Conservation (phyloP, 768 basidiomycete genomes). For the Collybia sordida region DNA sequence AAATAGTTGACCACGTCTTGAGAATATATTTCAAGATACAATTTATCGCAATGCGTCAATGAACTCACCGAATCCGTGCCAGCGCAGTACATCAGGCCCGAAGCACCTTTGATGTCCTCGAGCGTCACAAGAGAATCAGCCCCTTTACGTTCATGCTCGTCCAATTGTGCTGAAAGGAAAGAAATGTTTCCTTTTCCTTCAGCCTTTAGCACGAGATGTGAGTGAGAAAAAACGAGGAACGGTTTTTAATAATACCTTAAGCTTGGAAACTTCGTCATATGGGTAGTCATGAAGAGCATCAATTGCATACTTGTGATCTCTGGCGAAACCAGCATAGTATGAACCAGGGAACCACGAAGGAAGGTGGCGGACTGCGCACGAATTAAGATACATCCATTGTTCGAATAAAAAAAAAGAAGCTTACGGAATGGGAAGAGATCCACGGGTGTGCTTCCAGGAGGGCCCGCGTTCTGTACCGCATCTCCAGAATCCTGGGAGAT, state of each 20-base stretch:
- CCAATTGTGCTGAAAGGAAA: slow-evolving; percentile 8
- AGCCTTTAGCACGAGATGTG: background rate
- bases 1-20: slow-evolving; percentile 29
- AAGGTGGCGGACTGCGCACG: slow-evolving; percentile 32
- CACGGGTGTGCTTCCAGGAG: slow-evolving; percentile 11
- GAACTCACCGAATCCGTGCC: slow-evolving; percentile 34
- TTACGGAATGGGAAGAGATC: slow-evolving; percentile 15
- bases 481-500: slow-evolving; percentile 4
- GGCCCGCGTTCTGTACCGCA: slow-evolving; percentile 5
- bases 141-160: slow-evolving; percentile 3
- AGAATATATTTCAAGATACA: slow-evolving; percentile 13
- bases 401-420: background rate
- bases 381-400: background rate
- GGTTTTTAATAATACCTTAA: slow-evolving; percentile 20
- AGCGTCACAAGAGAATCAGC: background rate
- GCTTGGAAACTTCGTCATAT: slow-evolving; percentile 20
- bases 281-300: slow-evolving; percentile 31
- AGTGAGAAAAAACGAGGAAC: background rate
- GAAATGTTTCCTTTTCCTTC: slow-evolving; percentile 16
- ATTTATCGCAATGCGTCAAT: background rate
- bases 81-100: slow-evolving; percentile 33
- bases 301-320: slow-evolving; percentile 24
- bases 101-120: slow-evolving; percentile 19
- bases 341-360: slow-evolving; percentile 40
- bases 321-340: slow-evolving; percentile 31